Percentiles rank a stretch among this genome's conserved stretches.
These are phyloP conservation scores for Boletus semigastroideus DNA, from an alignment of 1,284 basidiomycete genomes.

Conservation along the genomic window DNA sequence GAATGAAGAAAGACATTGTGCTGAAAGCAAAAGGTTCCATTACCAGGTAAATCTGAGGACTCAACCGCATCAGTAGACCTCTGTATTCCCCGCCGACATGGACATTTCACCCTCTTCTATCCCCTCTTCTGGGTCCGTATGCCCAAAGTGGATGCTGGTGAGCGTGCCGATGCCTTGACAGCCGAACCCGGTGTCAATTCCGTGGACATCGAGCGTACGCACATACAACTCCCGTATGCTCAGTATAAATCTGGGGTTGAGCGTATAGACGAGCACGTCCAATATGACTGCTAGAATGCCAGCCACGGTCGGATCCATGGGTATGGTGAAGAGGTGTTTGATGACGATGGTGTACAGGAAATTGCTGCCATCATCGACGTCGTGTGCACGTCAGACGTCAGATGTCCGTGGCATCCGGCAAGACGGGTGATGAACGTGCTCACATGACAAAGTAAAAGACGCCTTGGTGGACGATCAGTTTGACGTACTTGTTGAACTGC, in stretches of 20 bases:
- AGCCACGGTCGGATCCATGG: not conserved
- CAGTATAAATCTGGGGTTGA: conserved; percentile 11
- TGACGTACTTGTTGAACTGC: conserved; percentile 11
- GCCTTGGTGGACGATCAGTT: conserved; percentile 6
- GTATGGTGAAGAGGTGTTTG: not conserved
- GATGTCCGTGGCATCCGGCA: too few relatives aligned
- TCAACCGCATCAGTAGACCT: not conserved
- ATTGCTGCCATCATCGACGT: too few relatives aligned
- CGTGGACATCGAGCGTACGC: not conserved
- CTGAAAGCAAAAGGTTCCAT: too few relatives aligned
- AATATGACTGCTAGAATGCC: not conserved
- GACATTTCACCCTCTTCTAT: not conserved
- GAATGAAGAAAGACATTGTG: too few relatives aligned
- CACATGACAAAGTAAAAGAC: conserved; percentile 12
- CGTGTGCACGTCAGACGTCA: too few relatives aligned
- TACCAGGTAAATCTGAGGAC: too few relatives aligned
- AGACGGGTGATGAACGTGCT: not conserved
- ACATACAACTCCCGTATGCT: conserved; percentile 8
- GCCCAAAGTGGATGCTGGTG: not conserved
- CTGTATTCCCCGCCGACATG: not conserved
- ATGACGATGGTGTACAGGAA: not conserved
- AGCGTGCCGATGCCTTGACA: not conserved
- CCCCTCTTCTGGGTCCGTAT: not conserved
- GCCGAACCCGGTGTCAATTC: conserved; percentile 11
- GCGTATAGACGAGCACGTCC: not conserved